Evolutionary conservation across 305 asterid genomes (phyloP).

Genomic region (Fraxinus albicans): DNA sequence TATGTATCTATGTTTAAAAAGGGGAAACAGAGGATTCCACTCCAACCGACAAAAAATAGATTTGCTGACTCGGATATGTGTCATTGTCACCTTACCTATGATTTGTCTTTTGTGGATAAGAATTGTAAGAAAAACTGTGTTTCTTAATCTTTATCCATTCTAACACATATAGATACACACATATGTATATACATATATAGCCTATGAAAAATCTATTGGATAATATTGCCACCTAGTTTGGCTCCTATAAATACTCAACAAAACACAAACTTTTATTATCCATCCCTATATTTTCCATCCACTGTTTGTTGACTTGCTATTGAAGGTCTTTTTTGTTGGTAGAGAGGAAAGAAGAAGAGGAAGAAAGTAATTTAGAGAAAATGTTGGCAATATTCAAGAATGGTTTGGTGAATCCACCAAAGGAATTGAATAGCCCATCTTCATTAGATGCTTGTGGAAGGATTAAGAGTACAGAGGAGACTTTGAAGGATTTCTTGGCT

Average conservation of each 20-base stretch:
- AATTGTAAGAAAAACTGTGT: background rate
- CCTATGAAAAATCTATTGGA: constrained; percentile 18
- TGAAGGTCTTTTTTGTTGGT: background rate
- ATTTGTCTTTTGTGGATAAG: constrained; percentile 3
- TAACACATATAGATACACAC: background rate
- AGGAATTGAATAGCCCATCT: constrained; percentile 73
- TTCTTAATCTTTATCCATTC: background rate
- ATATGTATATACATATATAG: background rate
- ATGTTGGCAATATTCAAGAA: constrained; percentile 85
- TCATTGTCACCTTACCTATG: constrained; percentile 26
- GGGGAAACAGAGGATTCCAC: background rate
- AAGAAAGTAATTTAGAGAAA: constrained; percentile 14
- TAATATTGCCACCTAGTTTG: constrained; percentile 31
- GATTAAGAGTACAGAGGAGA: constrained; percentile 45
- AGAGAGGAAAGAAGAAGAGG: background rate
- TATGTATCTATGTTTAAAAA: background rate
- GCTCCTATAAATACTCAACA: background rate
- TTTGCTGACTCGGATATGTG: constrained; percentile 36
- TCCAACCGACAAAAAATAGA: background rate
- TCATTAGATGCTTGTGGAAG: constrained; percentile 23
- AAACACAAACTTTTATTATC: background rate
- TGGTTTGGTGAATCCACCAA: constrained; percentile 71
- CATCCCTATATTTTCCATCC: constrained; percentile 21
- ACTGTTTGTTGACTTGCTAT: background rate
- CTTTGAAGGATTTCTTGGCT: constrained; percentile 55